phyloP scores from a whole-genome alignment of 805 yeast genomes.

The Candida bentonensis region DNA sequence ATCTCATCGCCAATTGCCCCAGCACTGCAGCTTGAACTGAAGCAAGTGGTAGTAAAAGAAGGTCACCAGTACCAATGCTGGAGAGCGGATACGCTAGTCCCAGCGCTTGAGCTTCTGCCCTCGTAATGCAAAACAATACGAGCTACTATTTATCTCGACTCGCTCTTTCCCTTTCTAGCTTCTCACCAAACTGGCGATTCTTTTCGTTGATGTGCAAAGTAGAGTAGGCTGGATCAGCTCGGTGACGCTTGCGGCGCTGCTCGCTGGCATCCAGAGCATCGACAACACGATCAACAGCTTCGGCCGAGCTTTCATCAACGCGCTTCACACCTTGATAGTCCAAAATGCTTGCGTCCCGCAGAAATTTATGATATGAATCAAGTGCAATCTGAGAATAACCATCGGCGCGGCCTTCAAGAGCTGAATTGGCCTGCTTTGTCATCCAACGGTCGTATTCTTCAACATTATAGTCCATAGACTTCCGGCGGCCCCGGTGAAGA shows the following conservation, averaged over 20 bases:
- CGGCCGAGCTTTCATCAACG: conserved; percentile 10
- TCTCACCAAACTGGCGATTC: conserved; percentile 60
- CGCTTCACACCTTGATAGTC: background rate
- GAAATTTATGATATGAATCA: background rate
- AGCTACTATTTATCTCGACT: background rate
- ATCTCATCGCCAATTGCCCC: background rate
- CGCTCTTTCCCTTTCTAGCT: conserved; percentile 30
- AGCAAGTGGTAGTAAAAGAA: background rate
- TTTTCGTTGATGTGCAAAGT: conserved; percentile 39
- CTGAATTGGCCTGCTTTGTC: too few relatives aligned
- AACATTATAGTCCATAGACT: background rate
- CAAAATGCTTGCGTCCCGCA: background rate
- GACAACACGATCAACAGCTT: conserved; percentile 19
- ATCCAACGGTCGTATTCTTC: background rate
- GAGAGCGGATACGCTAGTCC: background rate
- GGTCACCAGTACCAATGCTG: background rate
- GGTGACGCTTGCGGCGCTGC: conserved; percentile 26
- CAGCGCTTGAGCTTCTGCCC: background rate
- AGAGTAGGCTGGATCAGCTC: conserved; percentile 19
- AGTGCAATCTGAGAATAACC: background rate
- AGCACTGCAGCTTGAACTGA: background rate
- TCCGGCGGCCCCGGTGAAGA: background rate
- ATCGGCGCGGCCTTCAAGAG: background rate
- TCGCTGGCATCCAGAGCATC: conserved; percentile 19
- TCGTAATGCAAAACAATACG: background rate